Conservation (phyloP, 108 stramenopile genomes). For the Schizochytrium sp. region DNA sequence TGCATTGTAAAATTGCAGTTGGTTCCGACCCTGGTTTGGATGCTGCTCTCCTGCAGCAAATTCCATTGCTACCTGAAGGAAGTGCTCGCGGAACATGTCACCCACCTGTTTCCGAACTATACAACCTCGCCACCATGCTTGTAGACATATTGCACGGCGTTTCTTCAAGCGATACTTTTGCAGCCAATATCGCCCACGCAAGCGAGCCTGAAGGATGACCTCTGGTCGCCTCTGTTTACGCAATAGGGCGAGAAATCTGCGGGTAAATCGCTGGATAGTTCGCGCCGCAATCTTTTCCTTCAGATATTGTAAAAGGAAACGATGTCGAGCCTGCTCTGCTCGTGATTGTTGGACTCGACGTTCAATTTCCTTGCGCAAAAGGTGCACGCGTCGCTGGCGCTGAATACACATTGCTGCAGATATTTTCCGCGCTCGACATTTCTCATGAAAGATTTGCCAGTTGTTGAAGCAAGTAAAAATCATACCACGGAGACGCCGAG, state of each 20-base stretch:
- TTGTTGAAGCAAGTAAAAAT: background rate
- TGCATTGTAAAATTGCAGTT: background rate
- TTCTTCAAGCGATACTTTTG: background rate
- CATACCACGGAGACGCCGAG: conserved; percentile 3
- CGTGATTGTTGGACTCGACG: background rate
- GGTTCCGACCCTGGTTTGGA: background rate
- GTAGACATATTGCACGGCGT: background rate
- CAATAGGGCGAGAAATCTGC: background rate
- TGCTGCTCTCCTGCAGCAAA: background rate
- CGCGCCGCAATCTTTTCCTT: background rate
- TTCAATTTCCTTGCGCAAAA: background rate
- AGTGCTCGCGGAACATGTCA: background rate
- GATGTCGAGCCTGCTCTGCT: background rate
- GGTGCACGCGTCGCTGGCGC: background rate
- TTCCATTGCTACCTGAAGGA: background rate
- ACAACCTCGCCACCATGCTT: background rate
- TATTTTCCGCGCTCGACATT: background rate
- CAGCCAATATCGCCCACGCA: background rate
- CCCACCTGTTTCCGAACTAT: background rate
- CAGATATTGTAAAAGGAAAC: background rate
- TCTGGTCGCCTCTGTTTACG: background rate
- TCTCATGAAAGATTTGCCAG: background rate
- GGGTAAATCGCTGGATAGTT: background rate
- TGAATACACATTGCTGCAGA: background rate
- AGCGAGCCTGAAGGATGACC: background rate